Conservation (phyloP, 2,329 filamentous ascomycete species). For the Penicillium sp. region DNA sequence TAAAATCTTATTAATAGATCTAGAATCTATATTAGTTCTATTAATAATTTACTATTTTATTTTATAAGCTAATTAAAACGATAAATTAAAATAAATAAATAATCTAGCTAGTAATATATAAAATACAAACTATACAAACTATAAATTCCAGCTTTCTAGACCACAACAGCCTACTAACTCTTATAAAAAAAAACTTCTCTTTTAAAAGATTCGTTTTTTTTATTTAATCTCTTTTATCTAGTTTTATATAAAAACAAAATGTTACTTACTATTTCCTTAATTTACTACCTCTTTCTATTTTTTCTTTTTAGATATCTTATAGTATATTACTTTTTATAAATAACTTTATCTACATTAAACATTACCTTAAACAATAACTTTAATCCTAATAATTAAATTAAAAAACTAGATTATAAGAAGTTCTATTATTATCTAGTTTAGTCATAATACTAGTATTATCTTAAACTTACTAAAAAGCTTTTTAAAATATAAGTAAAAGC, state of each 20-base stretch:
- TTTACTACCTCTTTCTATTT: neutral
- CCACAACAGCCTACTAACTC: too few relatives aligned
- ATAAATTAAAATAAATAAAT: too few relatives aligned
- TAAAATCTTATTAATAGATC: too few relatives aligned
- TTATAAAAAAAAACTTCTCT: too few relatives aligned
- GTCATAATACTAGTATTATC: neutral
- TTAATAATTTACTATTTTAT: too few relatives aligned
- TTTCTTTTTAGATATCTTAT: neutral
- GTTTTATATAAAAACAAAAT: neutral
- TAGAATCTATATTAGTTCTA: too few relatives aligned
- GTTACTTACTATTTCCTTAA: neutral
- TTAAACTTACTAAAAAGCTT: neutral
- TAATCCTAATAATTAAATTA: neutral
- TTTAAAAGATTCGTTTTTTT: too few relatives aligned
- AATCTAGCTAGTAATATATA: too few relatives aligned
- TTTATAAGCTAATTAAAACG: too few relatives aligned
- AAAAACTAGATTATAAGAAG: neutral
- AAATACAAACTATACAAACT: too few relatives aligned
- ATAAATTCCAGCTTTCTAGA: too few relatives aligned
- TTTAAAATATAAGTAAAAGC: neutral
- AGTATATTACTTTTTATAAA: neutral
- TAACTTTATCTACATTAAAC: neutral
- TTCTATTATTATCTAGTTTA: neutral
- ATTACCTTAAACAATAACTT: neutral
- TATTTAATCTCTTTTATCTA: too few relatives aligned